These are phyloP conservation scores for Coelastrella sp. DNA, from an alignment of 139 green algal species.

Conservation along the genomic window DNA sequence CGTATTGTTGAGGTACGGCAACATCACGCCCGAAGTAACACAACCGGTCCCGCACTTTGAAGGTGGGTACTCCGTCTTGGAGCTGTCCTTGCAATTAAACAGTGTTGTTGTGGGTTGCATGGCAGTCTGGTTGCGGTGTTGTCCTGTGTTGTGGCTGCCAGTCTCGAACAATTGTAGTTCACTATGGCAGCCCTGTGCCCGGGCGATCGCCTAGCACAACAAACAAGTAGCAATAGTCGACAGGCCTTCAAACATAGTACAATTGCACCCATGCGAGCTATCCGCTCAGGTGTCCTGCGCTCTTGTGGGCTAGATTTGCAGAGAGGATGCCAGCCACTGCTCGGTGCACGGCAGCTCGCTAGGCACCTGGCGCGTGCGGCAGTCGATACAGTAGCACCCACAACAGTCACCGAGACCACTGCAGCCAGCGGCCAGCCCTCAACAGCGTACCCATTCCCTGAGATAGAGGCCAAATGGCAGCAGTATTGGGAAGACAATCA, in stretches of 20 bases:
- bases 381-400: slow-evolving; percentile 1
- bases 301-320: neutral
- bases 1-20: too few species aligned
- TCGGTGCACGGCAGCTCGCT: neutral
- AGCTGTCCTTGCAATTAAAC: too few species aligned
- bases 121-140: too few species aligned
- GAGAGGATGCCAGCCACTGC: neutral
- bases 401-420: neutral
- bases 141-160: neutral
- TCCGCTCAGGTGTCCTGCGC: neutral
- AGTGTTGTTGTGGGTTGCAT: too few species aligned
- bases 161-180: neutral
- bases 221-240: neutral
- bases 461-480: slow-evolving; percentile 96
- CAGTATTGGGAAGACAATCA: slow-evolving; percentile 91
- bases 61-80: too few species aligned
- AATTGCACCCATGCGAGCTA: neutral
- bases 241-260: neutral
- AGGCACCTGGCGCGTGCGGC: slow-evolving; percentile 2
- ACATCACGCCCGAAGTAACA: too few species aligned
- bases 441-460: slow-evolving; percentile 87
- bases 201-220: neutral
- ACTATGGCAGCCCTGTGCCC: slow-evolving; percentile 10
- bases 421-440: neutral
- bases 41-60: too few species aligned